Conservation (phyloP, 306 rosid species). For the Vigna trinervia region DNA sequence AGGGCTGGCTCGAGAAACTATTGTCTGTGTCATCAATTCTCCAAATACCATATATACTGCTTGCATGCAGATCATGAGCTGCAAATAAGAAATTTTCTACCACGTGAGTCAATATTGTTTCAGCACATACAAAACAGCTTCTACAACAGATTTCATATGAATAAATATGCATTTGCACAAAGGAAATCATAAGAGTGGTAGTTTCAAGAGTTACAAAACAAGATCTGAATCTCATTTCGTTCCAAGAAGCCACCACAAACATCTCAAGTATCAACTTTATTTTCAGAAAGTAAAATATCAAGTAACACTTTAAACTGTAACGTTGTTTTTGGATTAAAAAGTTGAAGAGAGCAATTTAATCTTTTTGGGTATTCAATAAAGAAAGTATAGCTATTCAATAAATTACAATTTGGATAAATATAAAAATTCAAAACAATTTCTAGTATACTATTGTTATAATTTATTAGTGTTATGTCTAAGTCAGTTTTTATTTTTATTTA, state of each 20-base stretch:
- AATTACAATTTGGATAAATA: neutral
- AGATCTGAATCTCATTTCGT: neutral
- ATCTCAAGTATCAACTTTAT: neutral
- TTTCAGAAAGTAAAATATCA: neutral
- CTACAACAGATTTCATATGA: slow-evolving; percentile 7
- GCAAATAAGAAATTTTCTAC: slow-evolving; percentile 43
- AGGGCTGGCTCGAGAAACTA: slow-evolving; percentile 93
- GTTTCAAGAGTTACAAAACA: neutral
- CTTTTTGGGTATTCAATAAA: neutral
- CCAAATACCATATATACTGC: slow-evolving; percentile 73
- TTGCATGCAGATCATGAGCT: slow-evolving; percentile 70
- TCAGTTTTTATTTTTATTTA: too few species aligned
- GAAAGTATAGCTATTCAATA: neutral
- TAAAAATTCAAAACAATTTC: neutral
- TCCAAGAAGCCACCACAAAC: neutral
- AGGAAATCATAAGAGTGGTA: neutral
- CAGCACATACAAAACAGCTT: neutral
- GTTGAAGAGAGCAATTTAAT: neutral
- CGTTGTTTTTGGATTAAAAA: neutral
- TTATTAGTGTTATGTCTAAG: too few species aligned
- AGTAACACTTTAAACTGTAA: slow-evolving; percentile 1
- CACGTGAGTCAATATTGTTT: slow-evolving; percentile 32
- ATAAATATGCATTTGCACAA: neutral
- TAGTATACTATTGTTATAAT: neutral
- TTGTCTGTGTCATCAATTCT: slow-evolving; percentile 83